Conservation (phyloP, 495 filamentous ascomycete genomes). For the Mycothermus thermophilus region DNA sequence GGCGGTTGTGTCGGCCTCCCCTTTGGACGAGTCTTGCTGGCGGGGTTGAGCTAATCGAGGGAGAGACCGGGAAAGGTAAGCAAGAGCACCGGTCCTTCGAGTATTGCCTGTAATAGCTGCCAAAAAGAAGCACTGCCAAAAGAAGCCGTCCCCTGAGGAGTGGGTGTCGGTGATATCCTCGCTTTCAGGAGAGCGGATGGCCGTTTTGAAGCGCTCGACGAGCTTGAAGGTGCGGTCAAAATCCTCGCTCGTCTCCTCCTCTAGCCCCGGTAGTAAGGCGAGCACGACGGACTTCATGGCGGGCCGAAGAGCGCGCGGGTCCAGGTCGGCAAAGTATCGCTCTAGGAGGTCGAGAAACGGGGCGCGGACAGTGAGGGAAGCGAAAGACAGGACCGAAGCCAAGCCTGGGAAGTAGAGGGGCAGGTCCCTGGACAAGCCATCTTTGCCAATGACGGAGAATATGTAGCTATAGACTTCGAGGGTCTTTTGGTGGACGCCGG, state of each 20-base stretch:
- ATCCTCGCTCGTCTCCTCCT: slow-evolving; percentile 93
- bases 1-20: slow-evolving; percentile 18
- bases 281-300: slow-evolving; percentile 81
- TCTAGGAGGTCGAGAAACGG: slow-evolving; percentile 75
- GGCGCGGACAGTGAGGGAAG: slow-evolving; percentile 75
- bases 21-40: slow-evolving; percentile 14
- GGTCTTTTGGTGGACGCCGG: slow-evolving; percentile 96
- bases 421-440: slow-evolving; percentile 67
- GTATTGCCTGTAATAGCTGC: slow-evolving; percentile 78
- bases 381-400: slow-evolving; percentile 77
- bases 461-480: slow-evolving; percentile 87
- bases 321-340: slow-evolving; percentile 57
- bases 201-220: slow-evolving; percentile 60
- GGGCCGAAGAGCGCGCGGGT: slow-evolving; percentile 58
- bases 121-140: slow-evolving; percentile 97
- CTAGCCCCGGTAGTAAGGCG: slow-evolving; percentile 74
- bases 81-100: slow-evolving; percentile 71
- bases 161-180: slow-evolving; percentile 38
- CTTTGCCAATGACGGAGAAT: slow-evolving; percentile 61
- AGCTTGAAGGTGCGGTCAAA: slow-evolving; percentile 77
- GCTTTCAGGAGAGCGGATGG: slow-evolving; percentile 38
- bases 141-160: slow-evolving; percentile 64
- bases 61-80: slow-evolving; percentile 66
- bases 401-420: slow-evolving; percentile 81
- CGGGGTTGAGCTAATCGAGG: slow-evolving; percentile 48